Base-by-base conservation (phyloP, 2,329 filamentous ascomycete species). In the Trichoderma endophyticum region DNA sequence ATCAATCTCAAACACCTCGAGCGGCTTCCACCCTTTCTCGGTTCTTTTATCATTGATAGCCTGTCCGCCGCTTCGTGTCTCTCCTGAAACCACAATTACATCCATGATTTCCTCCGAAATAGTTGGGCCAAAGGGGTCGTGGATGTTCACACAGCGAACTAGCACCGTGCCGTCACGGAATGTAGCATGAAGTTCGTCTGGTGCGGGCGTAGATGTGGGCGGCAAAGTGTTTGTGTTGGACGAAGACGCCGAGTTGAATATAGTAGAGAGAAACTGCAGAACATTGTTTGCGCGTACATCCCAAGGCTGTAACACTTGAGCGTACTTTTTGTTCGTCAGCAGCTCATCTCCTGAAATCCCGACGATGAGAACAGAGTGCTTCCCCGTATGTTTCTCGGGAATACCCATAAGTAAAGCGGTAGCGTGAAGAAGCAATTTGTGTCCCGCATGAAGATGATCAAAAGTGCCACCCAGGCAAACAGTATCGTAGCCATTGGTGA, bases 351-450 rank as follows among this genome's bases (percentile, higher is more conserved):
- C 94, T 0, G 96, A 97, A 75, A 99, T 92, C 14, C 96, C 96
- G 56, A 98, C 87, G 21, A 94, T 92, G 73, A 97, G 87, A 12
- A 86, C 86, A 73, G 88, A 88, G 26, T 84, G 82, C 34, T 78
- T 74, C 1, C 79, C 77, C 0, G 83, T 78, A 36, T 78, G 76
- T 36, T 81, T 77, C 56, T 82, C 75, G 0, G 85, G 84, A 1
- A 88, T 85, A 72, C 89, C 88, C 71, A 92, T 86, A 18, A 94
- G 86, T 71, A 98, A 88, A 0, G 91, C 89, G 0, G 92, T 93
- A 73, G 95, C 95, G n/a, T 95, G 94, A 24, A 99, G 88, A 24
- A 99, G 88, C n/a, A 98, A 86, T 82, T 98, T 99, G 84, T 99
- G 96, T 6, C 96, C 96, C 4, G 93, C 91, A 79, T 99, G 96